Percentiles rank a stretch among this genome's conserved stretches.
Evolutionary conservation across 2,329 filamentous ascomycete genomes (phyloP).

Genomic region (Exophiala lecanii-corni): DNA sequence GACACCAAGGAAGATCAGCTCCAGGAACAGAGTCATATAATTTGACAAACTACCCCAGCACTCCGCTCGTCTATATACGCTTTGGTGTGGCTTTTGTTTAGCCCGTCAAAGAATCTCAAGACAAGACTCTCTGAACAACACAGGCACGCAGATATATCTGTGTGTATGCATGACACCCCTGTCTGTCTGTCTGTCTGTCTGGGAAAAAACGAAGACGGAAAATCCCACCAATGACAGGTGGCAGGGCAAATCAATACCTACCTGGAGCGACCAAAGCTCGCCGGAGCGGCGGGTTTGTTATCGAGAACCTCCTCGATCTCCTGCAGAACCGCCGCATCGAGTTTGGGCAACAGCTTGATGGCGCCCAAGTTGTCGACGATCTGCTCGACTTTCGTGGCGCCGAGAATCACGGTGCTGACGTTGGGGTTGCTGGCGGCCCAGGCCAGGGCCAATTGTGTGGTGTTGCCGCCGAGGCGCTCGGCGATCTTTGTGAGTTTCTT

Average conservation of each 20-base stretch:
- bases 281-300: constrained; percentile 20
- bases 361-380: constrained; percentile 43
- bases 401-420: constrained; percentile 50
- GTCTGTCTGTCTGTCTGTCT: too few relatives aligned
- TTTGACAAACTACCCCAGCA: too few relatives aligned
- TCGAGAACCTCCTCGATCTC: constrained; percentile 39
- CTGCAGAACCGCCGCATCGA: constrained; percentile 42
- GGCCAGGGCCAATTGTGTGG: constrained; percentile 51
- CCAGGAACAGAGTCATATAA: neutral
- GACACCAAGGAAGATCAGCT: neutral
- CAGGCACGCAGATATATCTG: too few relatives aligned
- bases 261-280: constrained; percentile 19
- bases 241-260: constrained; percentile 12
- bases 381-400: constrained; percentile 44
- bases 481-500: constrained; percentile 50
- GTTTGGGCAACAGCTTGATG: constrained; percentile 40
- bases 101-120: too few relatives aligned
- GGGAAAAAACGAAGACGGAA: too few relatives aligned
- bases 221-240: neutral
- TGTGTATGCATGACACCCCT: too few relatives aligned
- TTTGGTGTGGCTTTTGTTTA: too few relatives aligned
- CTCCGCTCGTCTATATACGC: too few relatives aligned
- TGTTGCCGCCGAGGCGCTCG: constrained; percentile 57
- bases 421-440: constrained; percentile 55
- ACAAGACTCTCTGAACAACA: too few relatives aligned